Evolutionary conservation across 1,284 basidiomycete species (phyloP), one percentile per base, ranked within the genome.

Genomic region (Microbotryum lychnidis-dioicae): DNA sequence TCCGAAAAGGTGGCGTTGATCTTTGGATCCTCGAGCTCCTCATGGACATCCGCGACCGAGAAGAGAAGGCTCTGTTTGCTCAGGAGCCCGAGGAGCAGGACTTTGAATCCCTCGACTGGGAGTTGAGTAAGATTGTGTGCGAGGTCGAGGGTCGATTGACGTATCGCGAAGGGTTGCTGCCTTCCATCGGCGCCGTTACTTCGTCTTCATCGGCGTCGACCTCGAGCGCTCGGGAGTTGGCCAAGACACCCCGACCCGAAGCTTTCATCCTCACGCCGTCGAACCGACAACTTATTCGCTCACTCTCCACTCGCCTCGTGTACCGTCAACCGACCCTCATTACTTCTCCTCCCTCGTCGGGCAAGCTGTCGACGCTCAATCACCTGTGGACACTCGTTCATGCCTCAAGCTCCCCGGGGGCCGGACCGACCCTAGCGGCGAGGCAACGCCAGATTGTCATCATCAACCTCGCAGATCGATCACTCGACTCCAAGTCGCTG

Each of bases 391-490:
- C 79, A 6, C 69, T 80, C 6, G 76, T 94, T 8, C 76, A 75
- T 62, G 74, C 68, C 20, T 79, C 79, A n/a, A 70, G 74, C 14
- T 74, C 72, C 48, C 83, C 83, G 62, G 82, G 85, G 71, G 71
- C 47, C n/a, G 75, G 74, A 37, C n/a, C 37, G 42, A 64, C 68
- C 16, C n/a, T n/a, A 6, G 56, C 60, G 44, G 63, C 63, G 25
- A 62, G 64, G 50, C 55, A 63, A 20, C 65, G 65, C 23, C 62
- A 82, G 88, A 60, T 81, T 25, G 71, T 97, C 55, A 86, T 84
- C 4, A 86, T 97, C 61, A 88, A 96, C 65, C 84, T 97, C 46
- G 90, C 91, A 6, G 93, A 96, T 70, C 92, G 91, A 0, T 96
- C 89, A 2, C 82, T 99, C 58, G 96, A 99, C 73, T 87, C 94